Evolutionary conservation across 2,329 filamentous ascomycete genomes (phyloP).

Genomic region (Conoideocrella luteorostrata): DNA sequence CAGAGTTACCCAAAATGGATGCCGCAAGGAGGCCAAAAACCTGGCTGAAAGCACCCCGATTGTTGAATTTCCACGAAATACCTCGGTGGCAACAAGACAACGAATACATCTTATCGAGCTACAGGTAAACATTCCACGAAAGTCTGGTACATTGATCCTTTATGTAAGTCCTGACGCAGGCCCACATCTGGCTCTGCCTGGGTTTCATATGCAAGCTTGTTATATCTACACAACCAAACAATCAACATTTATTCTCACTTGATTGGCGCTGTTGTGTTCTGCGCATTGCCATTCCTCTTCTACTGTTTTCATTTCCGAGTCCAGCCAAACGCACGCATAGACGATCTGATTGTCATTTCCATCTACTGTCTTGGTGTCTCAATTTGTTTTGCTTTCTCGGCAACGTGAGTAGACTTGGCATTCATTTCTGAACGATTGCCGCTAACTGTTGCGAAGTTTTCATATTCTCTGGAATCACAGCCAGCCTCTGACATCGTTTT

Average conservation of each 20-base stretch:
- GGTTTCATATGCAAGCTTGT: slow-evolving; percentile 6
- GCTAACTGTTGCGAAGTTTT: slow-evolving; percentile 7
- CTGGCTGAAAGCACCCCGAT: background rate
- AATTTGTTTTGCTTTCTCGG: slow-evolving; percentile 13
- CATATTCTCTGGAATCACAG: too few species aligned
- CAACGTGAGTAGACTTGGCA: slow-evolving; percentile 13
- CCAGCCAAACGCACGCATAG: background rate
- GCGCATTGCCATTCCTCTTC: slow-evolving; percentile 9
- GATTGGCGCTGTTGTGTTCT: slow-evolving; percentile 7
- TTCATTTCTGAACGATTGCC: too few species aligned
- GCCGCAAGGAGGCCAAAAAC: background rate
- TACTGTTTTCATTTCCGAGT: background rate
- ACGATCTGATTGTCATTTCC: slow-evolving; percentile 11
- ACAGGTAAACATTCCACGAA: background rate
- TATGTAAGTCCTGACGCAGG: background rate
- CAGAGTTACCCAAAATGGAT: too few species aligned
- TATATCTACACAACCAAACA: slow-evolving; percentile 12
- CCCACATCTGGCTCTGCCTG: slow-evolving; percentile 7
- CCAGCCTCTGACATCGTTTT: slow-evolving; percentile 8
- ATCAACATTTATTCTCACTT: slow-evolving; percentile 11
- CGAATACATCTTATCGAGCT: slow-evolving; percentile 6
- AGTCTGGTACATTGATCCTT: too few species aligned
- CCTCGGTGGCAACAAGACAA: slow-evolving; percentile 2
- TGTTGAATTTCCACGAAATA: background rate
- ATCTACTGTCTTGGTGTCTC: slow-evolving; percentile 13